Base-by-base conservation (phyloP, 768 basidiomycete genomes). In the Mycena maculata region DNA sequence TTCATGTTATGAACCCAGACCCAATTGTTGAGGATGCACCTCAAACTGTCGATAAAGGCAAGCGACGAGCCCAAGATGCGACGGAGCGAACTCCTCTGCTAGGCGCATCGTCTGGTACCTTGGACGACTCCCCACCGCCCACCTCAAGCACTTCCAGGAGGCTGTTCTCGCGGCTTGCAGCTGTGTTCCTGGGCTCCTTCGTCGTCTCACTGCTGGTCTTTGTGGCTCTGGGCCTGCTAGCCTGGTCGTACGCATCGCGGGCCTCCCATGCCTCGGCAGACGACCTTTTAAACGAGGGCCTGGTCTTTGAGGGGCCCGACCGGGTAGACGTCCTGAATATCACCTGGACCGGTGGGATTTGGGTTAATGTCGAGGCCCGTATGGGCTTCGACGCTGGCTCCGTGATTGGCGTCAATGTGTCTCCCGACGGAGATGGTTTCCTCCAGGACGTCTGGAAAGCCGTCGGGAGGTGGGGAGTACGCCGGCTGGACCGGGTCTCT, bases 321-420 rank as follows among this genome's bases (percentile, higher is more conserved):
- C 78, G 82, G 27, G 77, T 93, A 45, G 82, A 90, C 63, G 83
- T 93, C 2, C 77, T 91, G 57, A 90, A 89, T 65, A 80, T 88
- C 60, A 90, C 91, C 18, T 71, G 74, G 22, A 82, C 85, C 8
- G 89, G 86, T 11, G 88, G 82, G 4, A 73, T 93, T 30, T 89
- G 88, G 88, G 65, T 93, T 36, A 80, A 79, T 42, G 79, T 93
- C 7, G 78, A 85, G 20, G 89, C 84, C 5, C 80, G 83, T 52
- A 73, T 91, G 18, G 92, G 92, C 0, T 66, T 94, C n/a, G 87
- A 93, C 73, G 91, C 89, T 9, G 91, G 90, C 2, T 75, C 81
- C 11, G 79, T 88, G 22, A 78, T 91, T 16, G 90, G 86, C 1
- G 84, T 91, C 15, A 86, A 86, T 59, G 78, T 78, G 13, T 78